Percentiles rank a stretch among this genome's conserved stretches.
These are phyloP conservation scores for Acorus gramineus DNA, from an alignment of 106 monocot species.

Conservation along the genomic window DNA sequence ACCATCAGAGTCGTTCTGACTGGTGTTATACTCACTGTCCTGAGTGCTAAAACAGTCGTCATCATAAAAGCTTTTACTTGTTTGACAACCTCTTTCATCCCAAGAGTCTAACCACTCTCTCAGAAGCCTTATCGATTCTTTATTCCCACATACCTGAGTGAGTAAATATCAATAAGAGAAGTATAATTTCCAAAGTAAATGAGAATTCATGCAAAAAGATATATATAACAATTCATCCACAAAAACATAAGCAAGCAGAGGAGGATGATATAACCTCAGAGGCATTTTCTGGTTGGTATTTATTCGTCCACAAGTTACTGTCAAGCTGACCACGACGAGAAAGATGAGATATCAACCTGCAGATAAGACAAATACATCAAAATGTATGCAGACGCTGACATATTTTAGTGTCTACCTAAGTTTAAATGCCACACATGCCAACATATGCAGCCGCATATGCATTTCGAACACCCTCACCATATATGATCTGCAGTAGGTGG, in stretches of 20 bases:
- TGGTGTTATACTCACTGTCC: slow-evolving; percentile 33
- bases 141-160: slow-evolving; percentile 82
- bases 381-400: background rate
- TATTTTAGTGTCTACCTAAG: background rate
- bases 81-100: slow-evolving; percentile 40
- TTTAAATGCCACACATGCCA: background rate
- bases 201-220: background rate
- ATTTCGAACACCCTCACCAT: too few species aligned
- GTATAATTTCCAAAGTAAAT: too few species aligned
- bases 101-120: slow-evolving; percentile 76
- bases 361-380: slow-evolving; percentile 2
- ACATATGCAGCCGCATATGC: background rate
- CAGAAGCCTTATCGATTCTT: slow-evolving; percentile 44
- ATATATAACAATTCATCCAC: background rate
- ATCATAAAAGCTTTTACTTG: slow-evolving; percentile 10
- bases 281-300: slow-evolving; percentile 67
- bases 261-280: slow-evolving; percentile 39
- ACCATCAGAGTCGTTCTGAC: slow-evolving; percentile 47
- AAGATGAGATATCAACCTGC: slow-evolving; percentile 23
- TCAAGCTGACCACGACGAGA: slow-evolving; percentile 16
- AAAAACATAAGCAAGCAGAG: slow-evolving; percentile 1
- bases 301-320: slow-evolving; percentile 74
- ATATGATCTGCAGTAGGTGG: too few species aligned
- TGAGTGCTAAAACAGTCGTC: slow-evolving; percentile 11
- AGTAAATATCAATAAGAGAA: background rate